Percentiles rank a stretch among this genome's conserved stretches.
Conservation (phyloP, 495 filamentous ascomycete genomes). For the Penicillium silybi region DNA sequence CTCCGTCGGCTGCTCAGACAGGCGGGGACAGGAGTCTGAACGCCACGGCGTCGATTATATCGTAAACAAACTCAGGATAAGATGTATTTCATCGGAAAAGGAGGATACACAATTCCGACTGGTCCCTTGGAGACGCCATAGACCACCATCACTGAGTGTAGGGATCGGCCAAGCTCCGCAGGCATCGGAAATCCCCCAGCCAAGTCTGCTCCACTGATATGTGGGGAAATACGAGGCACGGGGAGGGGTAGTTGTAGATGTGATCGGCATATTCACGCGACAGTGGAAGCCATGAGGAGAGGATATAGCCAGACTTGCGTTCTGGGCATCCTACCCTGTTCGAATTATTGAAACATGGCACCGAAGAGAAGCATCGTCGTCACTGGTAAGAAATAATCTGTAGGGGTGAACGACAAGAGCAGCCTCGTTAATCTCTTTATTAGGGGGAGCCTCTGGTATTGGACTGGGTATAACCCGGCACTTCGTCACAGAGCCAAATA, state of each 20-base stretch:
- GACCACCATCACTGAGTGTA: background rate
- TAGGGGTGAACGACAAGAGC: background rate
- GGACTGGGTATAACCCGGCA: slow-evolving; percentile 46
- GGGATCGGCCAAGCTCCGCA: background rate
- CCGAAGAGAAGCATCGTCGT: slow-evolving; percentile 21
- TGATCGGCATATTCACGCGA: background rate
- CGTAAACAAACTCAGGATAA: background rate
- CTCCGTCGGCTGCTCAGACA: background rate
- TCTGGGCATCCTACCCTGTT: background rate
- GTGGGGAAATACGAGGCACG: slow-evolving; percentile 7
- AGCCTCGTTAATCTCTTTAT: slow-evolving; percentile 2
- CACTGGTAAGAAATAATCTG: slow-evolving; percentile 16
- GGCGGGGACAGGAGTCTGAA: background rate
- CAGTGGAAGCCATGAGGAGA: background rate
- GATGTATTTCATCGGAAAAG: background rate
- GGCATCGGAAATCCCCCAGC: slow-evolving; percentile 24
- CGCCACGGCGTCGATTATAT: background rate
- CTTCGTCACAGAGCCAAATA: slow-evolving; percentile 42
- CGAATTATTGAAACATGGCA: slow-evolving; percentile 9
- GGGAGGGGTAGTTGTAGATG: background rate
- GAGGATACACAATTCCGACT: background rate
- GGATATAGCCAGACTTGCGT: background rate
- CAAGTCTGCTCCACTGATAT: slow-evolving; percentile 11
- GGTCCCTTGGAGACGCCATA: background rate
- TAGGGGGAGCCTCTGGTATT: slow-evolving; percentile 53